Evolutionary conservation across 768 basidiomycete genomes (phyloP).

Genomic region (Suillus subluteus): DNA sequence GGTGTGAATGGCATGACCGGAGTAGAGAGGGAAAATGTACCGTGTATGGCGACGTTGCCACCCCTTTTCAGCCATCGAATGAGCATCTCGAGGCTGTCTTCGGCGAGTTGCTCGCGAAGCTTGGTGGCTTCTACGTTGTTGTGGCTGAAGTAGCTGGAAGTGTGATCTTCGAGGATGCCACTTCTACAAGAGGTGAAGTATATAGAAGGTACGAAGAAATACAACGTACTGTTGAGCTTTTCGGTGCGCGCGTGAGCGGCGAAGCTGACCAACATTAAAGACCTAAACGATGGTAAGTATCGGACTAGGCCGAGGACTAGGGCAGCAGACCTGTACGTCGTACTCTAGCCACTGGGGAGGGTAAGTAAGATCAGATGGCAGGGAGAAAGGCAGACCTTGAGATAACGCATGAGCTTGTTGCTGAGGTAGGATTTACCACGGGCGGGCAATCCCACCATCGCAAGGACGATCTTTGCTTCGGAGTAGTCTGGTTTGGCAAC

Average conservation of each 20-base stretch:
- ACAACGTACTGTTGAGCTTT: slow-evolving; percentile 69
- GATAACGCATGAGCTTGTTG: slow-evolving; percentile 96
- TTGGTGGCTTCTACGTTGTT: slow-evolving; percentile 77
- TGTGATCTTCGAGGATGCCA: slow-evolving; percentile 90
- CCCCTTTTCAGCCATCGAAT: slow-evolving; percentile 95
- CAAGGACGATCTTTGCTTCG: slow-evolving; percentile 97
- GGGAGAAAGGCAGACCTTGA: slow-evolving; percentile 62
- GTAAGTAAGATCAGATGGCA: slow-evolving; percentile 10
- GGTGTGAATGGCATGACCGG: slow-evolving; percentile 3
- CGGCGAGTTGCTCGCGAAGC: slow-evolving; percentile 80
- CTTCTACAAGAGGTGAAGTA: slow-evolving; percentile 46
- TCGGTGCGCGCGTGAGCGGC: slow-evolving; percentile 83
- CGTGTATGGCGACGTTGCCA: slow-evolving; percentile 97
- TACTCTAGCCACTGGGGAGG: slow-evolving; percentile 93
- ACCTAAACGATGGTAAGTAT: slow-evolving; percentile 53
- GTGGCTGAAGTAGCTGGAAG: slow-evolving; percentile 87
- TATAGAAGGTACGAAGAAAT: neutral
- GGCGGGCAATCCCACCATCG: slow-evolving; percentile 98
- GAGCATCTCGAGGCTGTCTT: slow-evolving; percentile 92
- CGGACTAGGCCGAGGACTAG: neutral
- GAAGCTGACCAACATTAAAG: slow-evolving; percentile 96
- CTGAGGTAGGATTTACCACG: slow-evolving; percentile 98
- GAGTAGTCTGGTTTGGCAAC: slow-evolving; percentile 98
- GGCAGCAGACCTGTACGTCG: slow-evolving; percentile 75
- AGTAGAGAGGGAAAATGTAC: slow-evolving; percentile 42